These are phyloP conservation scores for Sungouiella thailandica DNA, from an alignment of 805 yeast genomes.

Conservation along the genomic window DNA sequence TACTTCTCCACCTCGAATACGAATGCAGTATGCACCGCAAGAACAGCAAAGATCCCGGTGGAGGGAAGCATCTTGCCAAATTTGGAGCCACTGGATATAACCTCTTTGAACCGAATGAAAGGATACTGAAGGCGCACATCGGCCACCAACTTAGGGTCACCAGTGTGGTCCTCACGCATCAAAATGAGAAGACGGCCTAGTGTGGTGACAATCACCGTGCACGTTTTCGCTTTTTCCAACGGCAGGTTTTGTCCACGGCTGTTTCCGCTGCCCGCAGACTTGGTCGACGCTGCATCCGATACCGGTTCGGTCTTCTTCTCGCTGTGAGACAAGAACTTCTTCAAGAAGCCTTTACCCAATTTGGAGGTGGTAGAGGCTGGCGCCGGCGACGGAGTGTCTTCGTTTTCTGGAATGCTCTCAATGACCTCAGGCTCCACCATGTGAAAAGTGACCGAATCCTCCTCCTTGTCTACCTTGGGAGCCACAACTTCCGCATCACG, in stretches of 20 bases:
- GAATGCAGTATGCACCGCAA: constrained; percentile 50
- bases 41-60: constrained; percentile 50
- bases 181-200: constrained; percentile 61
- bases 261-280: constrained; percentile 1
- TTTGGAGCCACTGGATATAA: constrained; percentile 36
- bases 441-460: constrained; percentile 11
- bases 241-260: constrained; percentile 1
- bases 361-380: constrained; percentile 5
- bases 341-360: constrained; percentile 17
- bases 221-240: constrained; percentile 37
- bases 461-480: constrained; percentile 3
- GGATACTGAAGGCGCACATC: constrained; percentile 54
- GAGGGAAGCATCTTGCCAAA: constrained; percentile 30
- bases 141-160: constrained; percentile 40
- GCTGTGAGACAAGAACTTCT: constrained; percentile 16
- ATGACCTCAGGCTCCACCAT: constrained; percentile 1
- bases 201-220: constrained; percentile 55
- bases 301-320: constrained; percentile 11
- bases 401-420: constrained; percentile 5
- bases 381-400: constrained; percentile 3
- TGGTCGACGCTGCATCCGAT: constrained; percentile 2
- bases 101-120: constrained; percentile 54
- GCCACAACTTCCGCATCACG: constrained; percentile 5
- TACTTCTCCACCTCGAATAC: constrained; percentile 50
- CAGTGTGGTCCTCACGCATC: constrained; percentile 34